Evolutionary conservation across 768 basidiomycete species (phyloP), one percentile per base, ranked within the genome.

Genomic region (Lactarius indigo): DNA sequence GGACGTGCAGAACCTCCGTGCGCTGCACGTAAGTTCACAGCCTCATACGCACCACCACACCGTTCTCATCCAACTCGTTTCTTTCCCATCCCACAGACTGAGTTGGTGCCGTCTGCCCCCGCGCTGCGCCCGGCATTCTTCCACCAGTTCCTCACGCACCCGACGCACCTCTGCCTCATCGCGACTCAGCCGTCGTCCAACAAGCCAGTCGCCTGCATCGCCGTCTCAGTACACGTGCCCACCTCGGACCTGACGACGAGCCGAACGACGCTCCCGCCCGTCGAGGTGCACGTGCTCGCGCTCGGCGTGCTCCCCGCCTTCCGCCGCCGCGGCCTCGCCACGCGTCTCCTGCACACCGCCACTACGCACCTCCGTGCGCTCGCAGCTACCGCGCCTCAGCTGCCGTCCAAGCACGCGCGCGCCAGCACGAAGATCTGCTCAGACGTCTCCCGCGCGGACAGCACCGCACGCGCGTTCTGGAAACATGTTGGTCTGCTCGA

Each of bases 251-350:
- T 70, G 35, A 74, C 26, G 15, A 5, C 66, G 12, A 8, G 78
- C 56, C 78, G 76, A 66, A 71, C 82, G 23, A 78, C 83, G 68
- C 79, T 82, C 64, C 78, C 83, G 39, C 83, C 83, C 3, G 79
- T 84, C 2, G 83, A 69, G 9, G 72, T 85, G 26, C 80, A 84
- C 71, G 80, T 85, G 66, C 81, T 84, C 37, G 83, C 83, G 1
- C 80, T 85, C 3, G 83, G 84, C 39, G 82, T 85, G 18, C 77
- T 79, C 52, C 83, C 83, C 4, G 68, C 76, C 2, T 80, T 77
- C 72, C 83, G 78, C 66, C 74, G 81, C 15, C 71, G 72, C 41
- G 81, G 82, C 42, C 72, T 84, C 42, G 83, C 81, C 12, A 78
- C 77, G 39, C 78, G 75, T 23, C 80, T 85, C 64, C 72, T 84